Evolutionary conservation across 768 basidiomycete genomes (phyloP).

Genomic region (Melanogaster broomeanus): DNA sequence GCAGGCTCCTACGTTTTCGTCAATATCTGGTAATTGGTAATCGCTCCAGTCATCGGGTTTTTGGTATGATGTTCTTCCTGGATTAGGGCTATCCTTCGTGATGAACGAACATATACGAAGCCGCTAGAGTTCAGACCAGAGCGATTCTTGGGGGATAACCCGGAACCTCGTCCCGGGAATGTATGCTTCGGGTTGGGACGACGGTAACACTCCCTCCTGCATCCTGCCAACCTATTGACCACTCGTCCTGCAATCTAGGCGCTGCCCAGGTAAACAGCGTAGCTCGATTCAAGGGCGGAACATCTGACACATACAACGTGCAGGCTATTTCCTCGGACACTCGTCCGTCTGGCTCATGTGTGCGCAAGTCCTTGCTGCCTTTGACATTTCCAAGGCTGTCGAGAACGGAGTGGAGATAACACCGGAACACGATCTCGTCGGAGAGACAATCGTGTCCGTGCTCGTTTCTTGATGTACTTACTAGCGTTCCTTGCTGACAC

Average conservation of each 20-base stretch:
- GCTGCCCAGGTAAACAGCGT: slow-evolving; percentile 11
- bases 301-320: neutral
- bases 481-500: neutral
- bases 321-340: slow-evolving; percentile 29
- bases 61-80: neutral
- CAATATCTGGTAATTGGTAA: slow-evolving; percentile 14
- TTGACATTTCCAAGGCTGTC: slow-evolving; percentile 42
- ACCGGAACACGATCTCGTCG: slow-evolving; percentile 41
- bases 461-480: neutral
- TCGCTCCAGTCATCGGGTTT: neutral
- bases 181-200: slow-evolving; percentile 20
- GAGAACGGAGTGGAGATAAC: slow-evolving; percentile 43
- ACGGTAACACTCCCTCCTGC: neutral
- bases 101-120: slow-evolving; percentile 15
- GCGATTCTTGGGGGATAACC: slow-evolving; percentile 20
- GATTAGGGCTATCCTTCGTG: slow-evolving; percentile 20
- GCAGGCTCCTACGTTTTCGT: slow-evolving; percentile 14
- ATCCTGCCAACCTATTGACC: neutral
- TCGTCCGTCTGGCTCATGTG: slow-evolving; percentile 24
- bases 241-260: neutral
- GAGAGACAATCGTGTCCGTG: slow-evolving; percentile 11
- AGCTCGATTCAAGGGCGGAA: too few species aligned
- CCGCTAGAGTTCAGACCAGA: slow-evolving; percentile 23
- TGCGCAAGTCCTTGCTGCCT: slow-evolving; percentile 42
- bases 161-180: slow-evolving; percentile 13